These are phyloP conservation scores for Kodamaea sagamina DNA, from an alignment of 805 yeast genomes.

Conservation along the genomic window DNA sequence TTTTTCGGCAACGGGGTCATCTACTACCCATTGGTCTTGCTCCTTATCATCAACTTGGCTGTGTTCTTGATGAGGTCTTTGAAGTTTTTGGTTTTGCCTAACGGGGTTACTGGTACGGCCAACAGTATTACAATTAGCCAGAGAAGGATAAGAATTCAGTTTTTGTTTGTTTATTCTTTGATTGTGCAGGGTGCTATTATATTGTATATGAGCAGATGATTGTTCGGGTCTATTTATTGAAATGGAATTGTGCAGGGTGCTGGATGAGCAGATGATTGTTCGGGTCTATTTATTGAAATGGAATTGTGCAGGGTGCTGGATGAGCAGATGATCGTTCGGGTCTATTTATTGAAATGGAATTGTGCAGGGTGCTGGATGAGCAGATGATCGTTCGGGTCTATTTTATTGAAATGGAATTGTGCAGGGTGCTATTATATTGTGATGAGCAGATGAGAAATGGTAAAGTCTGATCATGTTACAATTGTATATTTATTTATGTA, in stretches of 20 bases:
- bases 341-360: too few species aligned
- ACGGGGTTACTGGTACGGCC: constrained; percentile 37
- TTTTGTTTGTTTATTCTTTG: constrained; percentile 80
- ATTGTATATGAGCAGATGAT: constrained; percentile 59
- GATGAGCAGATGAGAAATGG: too few species aligned
- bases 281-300: too few species aligned
- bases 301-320: too few species aligned
- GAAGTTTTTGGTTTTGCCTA: constrained; percentile 66
- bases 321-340: too few species aligned
- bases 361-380: too few species aligned
- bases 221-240: too few species aligned
- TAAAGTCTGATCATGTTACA: too few species aligned
- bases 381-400: too few species aligned
- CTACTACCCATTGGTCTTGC: constrained; percentile 37
- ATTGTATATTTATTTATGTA: constrained; percentile 1
- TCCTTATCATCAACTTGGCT: constrained; percentile 48
- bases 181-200: constrained; percentile 74
- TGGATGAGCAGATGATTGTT: too few species aligned
- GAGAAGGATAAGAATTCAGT: constrained; percentile 81
- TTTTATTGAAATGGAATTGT: neutral
- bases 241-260: too few species aligned
- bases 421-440: too few species aligned
- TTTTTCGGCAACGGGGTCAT: constrained; percentile 35
- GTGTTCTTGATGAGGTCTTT: constrained; percentile 70
- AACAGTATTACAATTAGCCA: constrained; percentile 65